These are phyloP conservation scores for Pseudopithomyces chartarum DNA, from an alignment of 2,329 filamentous ascomycete genomes.

Conservation along the genomic window DNA sequence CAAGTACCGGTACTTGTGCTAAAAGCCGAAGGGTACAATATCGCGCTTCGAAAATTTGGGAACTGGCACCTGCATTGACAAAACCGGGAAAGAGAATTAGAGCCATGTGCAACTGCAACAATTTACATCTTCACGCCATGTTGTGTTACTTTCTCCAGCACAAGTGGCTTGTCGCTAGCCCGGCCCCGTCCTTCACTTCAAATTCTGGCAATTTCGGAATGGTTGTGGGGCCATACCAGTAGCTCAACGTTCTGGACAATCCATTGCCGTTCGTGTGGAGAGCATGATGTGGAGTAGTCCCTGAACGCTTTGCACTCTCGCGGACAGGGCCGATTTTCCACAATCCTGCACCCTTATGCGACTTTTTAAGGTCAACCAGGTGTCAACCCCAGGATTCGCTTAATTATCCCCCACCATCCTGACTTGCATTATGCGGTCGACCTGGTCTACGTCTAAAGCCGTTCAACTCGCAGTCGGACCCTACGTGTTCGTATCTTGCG, in stretches of 20 bases:
- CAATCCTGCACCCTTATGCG: slow-evolving; percentile 28
- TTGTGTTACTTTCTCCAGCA: too few species aligned
- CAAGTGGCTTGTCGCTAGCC: too few species aligned
- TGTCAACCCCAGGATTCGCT: slow-evolving; percentile 11
- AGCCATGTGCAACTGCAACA: too few species aligned
- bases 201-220: slow-evolving; percentile 18
- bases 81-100: too few species aligned
- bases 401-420: slow-evolving; percentile 13
- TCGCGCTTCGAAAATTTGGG: too few species aligned
- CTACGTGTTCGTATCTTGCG: slow-evolving; percentile 18
- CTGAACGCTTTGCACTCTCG: slow-evolving; percentile 30
- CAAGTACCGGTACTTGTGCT: not conserved
- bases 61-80: too few species aligned
- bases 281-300: slow-evolving; percentile 32
- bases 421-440: slow-evolving; percentile 25
- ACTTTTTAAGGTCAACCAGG: slow-evolving; percentile 22
- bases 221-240: slow-evolving; percentile 23
- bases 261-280: slow-evolving; percentile 14
- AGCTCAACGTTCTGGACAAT: slow-evolving; percentile 18
- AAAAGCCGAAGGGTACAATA: not conserved
- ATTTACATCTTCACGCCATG: too few species aligned
- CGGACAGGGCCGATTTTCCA: slow-evolving; percentile 32
- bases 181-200: too few species aligned
- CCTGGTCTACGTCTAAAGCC: slow-evolving; percentile 14
- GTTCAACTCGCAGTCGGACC: slow-evolving; percentile 25